phyloP scores from a whole-genome alignment of 257 asterid genomes.

The Linderniella brevidens region DNA sequence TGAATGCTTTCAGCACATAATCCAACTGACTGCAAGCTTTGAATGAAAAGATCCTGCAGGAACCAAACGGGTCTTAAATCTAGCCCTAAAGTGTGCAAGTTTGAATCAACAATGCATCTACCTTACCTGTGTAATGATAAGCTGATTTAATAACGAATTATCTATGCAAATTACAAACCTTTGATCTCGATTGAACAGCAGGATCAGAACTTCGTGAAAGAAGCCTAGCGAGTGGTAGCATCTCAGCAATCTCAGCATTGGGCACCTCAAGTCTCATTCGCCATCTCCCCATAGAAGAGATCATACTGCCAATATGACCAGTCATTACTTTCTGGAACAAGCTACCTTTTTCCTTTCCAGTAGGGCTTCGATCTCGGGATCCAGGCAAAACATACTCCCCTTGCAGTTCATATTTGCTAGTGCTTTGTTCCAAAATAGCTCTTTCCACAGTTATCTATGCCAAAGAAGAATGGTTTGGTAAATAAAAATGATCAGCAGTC shows the following conservation, averaged over 20 bases:
- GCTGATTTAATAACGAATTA: too few relatives aligned
- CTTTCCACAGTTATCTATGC: constrained; percentile 82
- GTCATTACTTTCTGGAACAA: constrained; percentile 85
- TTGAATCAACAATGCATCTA: constrained; percentile 4
- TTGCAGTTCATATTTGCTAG: constrained; percentile 91
- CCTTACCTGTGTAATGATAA: not conserved
- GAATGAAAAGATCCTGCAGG: constrained; percentile 74
- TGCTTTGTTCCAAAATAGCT: constrained; percentile 85
- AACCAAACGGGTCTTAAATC: constrained; percentile 10
- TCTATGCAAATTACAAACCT: constrained; percentile 25
- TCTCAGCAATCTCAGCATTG: constrained; percentile 92
- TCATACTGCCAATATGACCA: constrained; percentile 87
- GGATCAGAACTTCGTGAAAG: constrained; percentile 98
- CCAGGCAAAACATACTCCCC: constrained; percentile 99
- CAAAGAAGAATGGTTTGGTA: constrained; percentile 14
- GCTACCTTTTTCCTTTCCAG: constrained; percentile 77
- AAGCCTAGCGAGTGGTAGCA: constrained; percentile 99
- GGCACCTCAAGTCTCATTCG: constrained; percentile 99
- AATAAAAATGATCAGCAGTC: not conserved
- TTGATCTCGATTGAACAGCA: constrained; percentile 90
- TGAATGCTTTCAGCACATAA: constrained; percentile 77
- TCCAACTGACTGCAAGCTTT: constrained; percentile 84
- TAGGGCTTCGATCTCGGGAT: constrained; percentile 69
- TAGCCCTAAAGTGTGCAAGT: constrained; percentile 5
- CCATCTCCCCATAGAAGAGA: constrained; percentile 99